Base-by-base conservation (phyloP, 495 filamentous ascomycete genomes). In the Glutinoglossum americanum region DNA sequence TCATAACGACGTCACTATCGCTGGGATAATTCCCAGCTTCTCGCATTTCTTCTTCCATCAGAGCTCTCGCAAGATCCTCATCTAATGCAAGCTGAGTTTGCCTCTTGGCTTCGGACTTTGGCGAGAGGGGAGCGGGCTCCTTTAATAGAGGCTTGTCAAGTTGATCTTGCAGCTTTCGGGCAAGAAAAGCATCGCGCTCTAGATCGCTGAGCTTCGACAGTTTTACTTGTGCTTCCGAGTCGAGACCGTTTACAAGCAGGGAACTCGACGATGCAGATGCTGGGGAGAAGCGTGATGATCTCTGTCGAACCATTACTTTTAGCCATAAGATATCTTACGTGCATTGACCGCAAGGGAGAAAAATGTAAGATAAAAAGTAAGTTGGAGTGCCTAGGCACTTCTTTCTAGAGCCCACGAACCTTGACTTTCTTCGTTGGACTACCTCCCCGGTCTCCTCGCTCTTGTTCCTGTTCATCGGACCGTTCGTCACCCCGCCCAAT, bases 361-460 rank as follows among this genome's bases (percentile, higher is more conserved):
- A n/a, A 1, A 45, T 21, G n/a, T 1, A n/a, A 45, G 21, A 21
- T 9, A n/a, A 3, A 45, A 45, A 13, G 41, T 1, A 45, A 45
- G 41, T 19, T 45, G 17, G 21, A 45, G 9, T 21, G 5, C 41
- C 4, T 5, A 11, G 41, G 1, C n/a, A 45, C 41, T 45, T 19
- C 26, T 53, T 17, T 53, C 21, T 3, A 27, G 11, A 30, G 28
- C 7, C 30, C 28, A 53, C 49, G 11, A 53, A 53, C 49, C 49
- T 53, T 53, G 49, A 53, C 49, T 30, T 53, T 53, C 49, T 53
- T 53, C 28, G 49, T 32, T 5, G 49, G 49, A 32, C 49, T 53
- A 5, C 25, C 49, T 53, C 49, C 49, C 30, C 28, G 49, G 28
- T 53, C 49, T 30, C 49, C 11, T 53, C 49, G 9, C 7, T 27